Evolutionary conservation across 2,329 filamentous ascomycete genomes (phyloP).

Genomic region (Colletotrichum sp.): DNA sequence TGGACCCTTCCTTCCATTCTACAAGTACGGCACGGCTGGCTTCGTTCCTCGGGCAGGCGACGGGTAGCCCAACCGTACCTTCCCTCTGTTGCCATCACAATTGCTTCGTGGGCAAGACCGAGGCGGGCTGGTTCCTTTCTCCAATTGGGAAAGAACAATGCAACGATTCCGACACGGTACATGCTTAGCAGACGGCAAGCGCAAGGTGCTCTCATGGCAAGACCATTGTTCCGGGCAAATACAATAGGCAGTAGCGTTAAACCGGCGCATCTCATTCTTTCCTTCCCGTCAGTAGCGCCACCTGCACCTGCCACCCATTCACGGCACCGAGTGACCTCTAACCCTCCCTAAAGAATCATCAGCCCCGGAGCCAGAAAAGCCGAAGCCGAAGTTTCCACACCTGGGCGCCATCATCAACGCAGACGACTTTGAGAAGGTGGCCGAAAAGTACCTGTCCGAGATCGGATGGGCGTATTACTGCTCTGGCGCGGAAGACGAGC

Average conservation of each 20-base stretch:
- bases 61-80: background rate
- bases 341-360: background rate
- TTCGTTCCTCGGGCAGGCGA: background rate
- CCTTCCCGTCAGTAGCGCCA: too few relatives aligned
- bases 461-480: constrained; percentile 71
- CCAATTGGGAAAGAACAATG: background rate
- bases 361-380: background rate
- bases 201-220: background rate
- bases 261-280: background rate
- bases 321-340: too few relatives aligned
- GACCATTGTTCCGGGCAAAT: background rate
- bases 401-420: constrained; percentile 37
- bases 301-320: too few relatives aligned
- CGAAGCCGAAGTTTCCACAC: constrained; percentile 23
- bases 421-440: constrained; percentile 40
- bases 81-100: background rate
- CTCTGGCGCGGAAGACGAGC: constrained; percentile 78
- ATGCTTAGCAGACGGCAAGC: background rate
- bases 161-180: background rate
- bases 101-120: background rate
- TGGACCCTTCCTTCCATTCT: background rate
- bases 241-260: background rate
- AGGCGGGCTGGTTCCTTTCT: background rate
- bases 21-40: background rate
- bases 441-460: constrained; percentile 28